These are phyloP conservation scores for Exophiala phaeomuriformis DNA, from an alignment of 2,329 filamentous ascomycete species.

Conservation along the genomic window DNA sequence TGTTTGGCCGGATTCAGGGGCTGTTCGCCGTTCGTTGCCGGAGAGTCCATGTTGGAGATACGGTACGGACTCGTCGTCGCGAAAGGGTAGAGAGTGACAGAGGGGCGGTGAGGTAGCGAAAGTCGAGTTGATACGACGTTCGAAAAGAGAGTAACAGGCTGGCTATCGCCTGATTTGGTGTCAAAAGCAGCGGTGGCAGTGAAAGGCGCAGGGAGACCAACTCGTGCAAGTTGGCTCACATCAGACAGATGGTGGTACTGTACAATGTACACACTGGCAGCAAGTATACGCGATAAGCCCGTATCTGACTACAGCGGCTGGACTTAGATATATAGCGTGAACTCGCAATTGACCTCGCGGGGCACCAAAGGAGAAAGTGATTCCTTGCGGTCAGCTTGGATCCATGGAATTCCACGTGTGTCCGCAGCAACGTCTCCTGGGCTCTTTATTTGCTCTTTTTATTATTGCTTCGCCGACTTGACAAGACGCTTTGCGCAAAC, in stretches of 20 bases:
- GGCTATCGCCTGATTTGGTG: no score
- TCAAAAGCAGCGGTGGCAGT: no score
- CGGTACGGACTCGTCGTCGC: no score
- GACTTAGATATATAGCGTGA: not conserved
- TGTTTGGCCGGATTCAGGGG: slow-evolving; percentile 36
- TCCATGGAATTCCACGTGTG: not conserved
- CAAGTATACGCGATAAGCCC: not conserved
- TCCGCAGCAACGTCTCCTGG: not conserved
- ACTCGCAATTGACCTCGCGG: not conserved
- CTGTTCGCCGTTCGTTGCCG: slow-evolving; percentile 17
- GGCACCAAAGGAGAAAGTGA: slow-evolving; percentile 1
- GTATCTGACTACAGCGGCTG: slow-evolving; percentile 11
- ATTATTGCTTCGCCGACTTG: not conserved
- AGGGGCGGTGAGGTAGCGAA: not conserved
- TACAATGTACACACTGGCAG: not conserved
- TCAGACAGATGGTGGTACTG: not conserved
- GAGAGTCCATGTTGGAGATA: slow-evolving; percentile 16
- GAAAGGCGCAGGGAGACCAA: no score
- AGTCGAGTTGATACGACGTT: not conserved
- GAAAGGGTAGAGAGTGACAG: not conserved
- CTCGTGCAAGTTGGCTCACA: not conserved
- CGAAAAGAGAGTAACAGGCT: no score
- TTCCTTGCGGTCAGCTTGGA: not conserved
- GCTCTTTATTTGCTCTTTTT: not conserved
- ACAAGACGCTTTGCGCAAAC: slow-evolving; percentile 11